These are phyloP conservation scores for Verticillium albo-atrum DNA, from an alignment of 2,329 filamentous ascomycete genomes.

Conservation along the genomic window DNA sequence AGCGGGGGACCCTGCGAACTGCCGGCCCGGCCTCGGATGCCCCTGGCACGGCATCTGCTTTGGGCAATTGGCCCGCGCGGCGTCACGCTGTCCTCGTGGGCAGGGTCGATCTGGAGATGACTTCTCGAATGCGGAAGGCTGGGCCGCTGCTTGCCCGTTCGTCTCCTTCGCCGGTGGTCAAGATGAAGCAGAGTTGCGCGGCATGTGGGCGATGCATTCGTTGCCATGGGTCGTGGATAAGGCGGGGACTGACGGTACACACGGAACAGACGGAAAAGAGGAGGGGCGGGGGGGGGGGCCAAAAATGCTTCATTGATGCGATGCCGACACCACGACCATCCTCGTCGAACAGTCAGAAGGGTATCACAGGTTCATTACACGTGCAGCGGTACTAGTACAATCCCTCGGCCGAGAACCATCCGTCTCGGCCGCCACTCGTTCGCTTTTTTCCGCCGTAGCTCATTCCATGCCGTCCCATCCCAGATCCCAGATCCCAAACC, in stretches of 20 bases:
- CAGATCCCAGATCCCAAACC: slow-evolving; percentile 1
- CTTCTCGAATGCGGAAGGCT: too few species aligned
- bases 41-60: background rate
- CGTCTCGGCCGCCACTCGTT: background rate
- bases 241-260: background rate
- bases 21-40: background rate
- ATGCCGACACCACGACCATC: background rate
- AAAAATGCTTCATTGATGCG: background rate
- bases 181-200: too few species aligned
- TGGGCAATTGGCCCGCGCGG: background rate
- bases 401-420: background rate
- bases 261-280: background rate
- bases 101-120: too few species aligned
- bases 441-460: background rate
- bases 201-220: background rate
- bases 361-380: background rate
- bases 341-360: background rate
- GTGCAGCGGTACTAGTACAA: background rate
- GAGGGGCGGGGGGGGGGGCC: too few species aligned
- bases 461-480: background rate
- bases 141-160: too few species aligned
- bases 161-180: too few species aligned
- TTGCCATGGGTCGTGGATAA: too few species aligned
- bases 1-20: background rate
- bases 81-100: background rate